Conservation (phyloP, 345 rosid genomes). For the Lenwebbia sp. region DNA sequence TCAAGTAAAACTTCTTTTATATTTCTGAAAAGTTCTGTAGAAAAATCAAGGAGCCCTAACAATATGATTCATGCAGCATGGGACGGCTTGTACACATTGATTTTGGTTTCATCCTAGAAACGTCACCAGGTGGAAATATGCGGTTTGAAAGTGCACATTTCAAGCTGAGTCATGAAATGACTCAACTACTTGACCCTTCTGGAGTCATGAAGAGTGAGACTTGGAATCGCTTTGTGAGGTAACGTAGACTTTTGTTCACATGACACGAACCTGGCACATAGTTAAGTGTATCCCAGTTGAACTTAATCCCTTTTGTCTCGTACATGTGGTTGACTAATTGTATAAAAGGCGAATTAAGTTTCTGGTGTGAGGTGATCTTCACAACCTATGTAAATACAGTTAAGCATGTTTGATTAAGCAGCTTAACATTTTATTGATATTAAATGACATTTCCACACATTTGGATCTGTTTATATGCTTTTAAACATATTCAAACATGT, state of each 20-base stretch:
- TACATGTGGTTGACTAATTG: not conserved
- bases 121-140: constrained; percentile 95
- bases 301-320: not conserved
- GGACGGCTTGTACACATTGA: constrained; percentile 98
- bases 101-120: constrained; percentile 95
- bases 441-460: not conserved
- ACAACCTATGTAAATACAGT: not conserved
- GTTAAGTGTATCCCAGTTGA: not conserved
- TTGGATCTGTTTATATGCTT: not conserved
- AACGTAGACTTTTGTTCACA: not conserved
- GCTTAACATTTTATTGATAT: not conserved
- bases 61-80: constrained; percentile 28
- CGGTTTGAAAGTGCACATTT: constrained; percentile 96
- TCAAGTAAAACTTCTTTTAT: not conserved
- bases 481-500: not conserved
- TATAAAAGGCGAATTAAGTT: not conserved
- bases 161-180: constrained; percentile 99
- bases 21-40: not conserved
- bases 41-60: not conserved
- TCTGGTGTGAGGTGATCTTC: not conserved
- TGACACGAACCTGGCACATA: not conserved
- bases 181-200: constrained; percentile 87
- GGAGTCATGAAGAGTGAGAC: constrained; percentile 92
- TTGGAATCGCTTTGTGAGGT: constrained; percentile 81
- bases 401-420: not conserved